Evolutionary conservation across 805 yeast species (phyloP).

Genomic region (Debaryomyces castellii): DNA sequence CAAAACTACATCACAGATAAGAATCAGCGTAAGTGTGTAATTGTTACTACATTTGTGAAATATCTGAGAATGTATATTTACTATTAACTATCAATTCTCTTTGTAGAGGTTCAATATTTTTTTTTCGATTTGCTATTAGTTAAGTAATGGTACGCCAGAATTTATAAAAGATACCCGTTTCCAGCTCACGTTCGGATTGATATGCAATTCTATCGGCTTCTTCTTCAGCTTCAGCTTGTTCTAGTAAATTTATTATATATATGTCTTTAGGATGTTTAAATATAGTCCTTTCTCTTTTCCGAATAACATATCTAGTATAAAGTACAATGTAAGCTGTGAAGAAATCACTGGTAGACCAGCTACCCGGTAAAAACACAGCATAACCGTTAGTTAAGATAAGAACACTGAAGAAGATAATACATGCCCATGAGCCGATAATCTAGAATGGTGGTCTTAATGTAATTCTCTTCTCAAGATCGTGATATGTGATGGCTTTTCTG

Average conservation of each 20-base stretch:
- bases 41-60: too few species aligned
- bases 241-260: slow-evolving; percentile 1
- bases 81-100: too few species aligned
- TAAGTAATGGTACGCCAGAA: background rate
- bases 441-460: slow-evolving; percentile 52
- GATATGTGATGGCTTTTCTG: slow-evolving; percentile 53
- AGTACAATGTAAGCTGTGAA: slow-evolving; percentile 66
- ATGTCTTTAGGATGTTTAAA: slow-evolving; percentile 6
- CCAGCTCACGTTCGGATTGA: background rate
- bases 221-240: slow-evolving; percentile 3
- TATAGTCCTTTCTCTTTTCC: slow-evolving; percentile 18
- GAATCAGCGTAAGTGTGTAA: too few species aligned
- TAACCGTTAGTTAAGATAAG: slow-evolving; percentile 66
- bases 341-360: slow-evolving; percentile 63
- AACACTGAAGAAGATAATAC: slow-evolving; percentile 43
- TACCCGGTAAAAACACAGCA: slow-evolving; percentile 63
- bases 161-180: background rate
- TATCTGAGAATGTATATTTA: too few species aligned
- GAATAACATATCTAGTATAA: slow-evolving; percentile 57
- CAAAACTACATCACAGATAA: background rate
- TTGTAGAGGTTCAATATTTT: too few species aligned
- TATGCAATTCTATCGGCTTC: background rate
- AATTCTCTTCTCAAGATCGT: slow-evolving; percentile 47
- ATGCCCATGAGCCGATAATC: slow-evolving; percentile 50
- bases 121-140: background rate